phyloP scores from a whole-genome alignment of 495 filamentous ascomycete genomes.

The Aspergillus sparsus region DNA sequence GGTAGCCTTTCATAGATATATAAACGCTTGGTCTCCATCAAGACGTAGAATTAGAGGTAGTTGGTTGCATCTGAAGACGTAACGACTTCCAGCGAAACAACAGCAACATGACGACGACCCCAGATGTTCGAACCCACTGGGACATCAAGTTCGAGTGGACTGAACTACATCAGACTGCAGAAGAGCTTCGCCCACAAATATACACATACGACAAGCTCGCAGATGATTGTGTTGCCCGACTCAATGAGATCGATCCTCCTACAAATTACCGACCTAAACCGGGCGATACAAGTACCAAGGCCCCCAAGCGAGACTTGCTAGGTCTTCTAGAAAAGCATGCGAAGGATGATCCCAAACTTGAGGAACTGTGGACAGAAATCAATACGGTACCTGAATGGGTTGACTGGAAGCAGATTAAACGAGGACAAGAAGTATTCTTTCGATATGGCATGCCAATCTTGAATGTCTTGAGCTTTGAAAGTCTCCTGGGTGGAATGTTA shows the following conservation, averaged over 20 bases:
- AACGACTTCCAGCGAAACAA: too few species aligned
- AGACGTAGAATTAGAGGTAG: background rate
- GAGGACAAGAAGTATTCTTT: constrained; percentile 63
- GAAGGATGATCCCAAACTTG: constrained; percentile 55
- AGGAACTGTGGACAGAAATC: constrained; percentile 65
- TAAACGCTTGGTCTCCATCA: background rate
- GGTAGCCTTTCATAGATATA: background rate
- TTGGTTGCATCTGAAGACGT: background rate
- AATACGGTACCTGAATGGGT: constrained; percentile 77
- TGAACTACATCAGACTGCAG: constrained; percentile 59
- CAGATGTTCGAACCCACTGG: constrained; percentile 50
- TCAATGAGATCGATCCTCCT: constrained; percentile 55
- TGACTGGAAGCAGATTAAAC: constrained; percentile 74
- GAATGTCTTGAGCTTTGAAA: constrained; percentile 45
- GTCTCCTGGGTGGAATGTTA: constrained; percentile 45
- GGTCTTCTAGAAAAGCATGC: constrained; percentile 59
- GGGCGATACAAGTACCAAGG: constrained; percentile 22
- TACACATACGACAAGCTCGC: constrained; percentile 68
- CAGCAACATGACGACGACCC: constrained; percentile 19
- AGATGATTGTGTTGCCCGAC: constrained; percentile 61
- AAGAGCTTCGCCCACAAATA: constrained; percentile 61
- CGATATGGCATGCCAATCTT: constrained; percentile 70
- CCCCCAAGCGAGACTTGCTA: constrained; percentile 59
- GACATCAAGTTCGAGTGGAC: constrained; percentile 73
- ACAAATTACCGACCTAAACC: constrained; percentile 20